phyloP scores from a whole-genome alignment of 164 flowering plant genomes.

The Buxus sempervirens region DNA sequence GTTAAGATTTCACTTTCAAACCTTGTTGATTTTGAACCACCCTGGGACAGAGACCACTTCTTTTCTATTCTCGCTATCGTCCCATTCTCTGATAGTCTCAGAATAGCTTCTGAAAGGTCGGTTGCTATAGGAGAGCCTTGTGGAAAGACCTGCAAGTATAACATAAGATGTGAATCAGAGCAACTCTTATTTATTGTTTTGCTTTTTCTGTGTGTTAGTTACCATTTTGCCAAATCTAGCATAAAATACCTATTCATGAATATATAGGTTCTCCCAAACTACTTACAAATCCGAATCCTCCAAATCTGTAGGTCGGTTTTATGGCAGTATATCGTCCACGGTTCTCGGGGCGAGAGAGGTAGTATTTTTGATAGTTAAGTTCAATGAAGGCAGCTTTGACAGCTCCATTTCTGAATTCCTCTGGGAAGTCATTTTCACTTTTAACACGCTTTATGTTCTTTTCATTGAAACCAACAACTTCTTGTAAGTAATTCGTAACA shows the following conservation, averaged over 20 bases:
- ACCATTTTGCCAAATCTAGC: no score
- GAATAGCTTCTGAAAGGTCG: constrained; percentile 27
- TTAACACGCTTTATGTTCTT: constrained; percentile 6
- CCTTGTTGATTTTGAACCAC: neutral
- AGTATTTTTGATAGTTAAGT: constrained; percentile 10
- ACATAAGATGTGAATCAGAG: neutral
- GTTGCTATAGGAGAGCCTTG: constrained; percentile 25
- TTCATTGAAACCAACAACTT: constrained; percentile 10
- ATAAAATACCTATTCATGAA: neutral
- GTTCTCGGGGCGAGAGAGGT: constrained; percentile 14
- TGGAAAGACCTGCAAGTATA: constrained; percentile 23
- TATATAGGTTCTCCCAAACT: neutral
- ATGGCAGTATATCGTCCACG: constrained; percentile 1
- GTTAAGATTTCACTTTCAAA: constrained; percentile 7
- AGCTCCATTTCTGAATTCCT: neutral
- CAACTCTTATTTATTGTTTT: neutral
- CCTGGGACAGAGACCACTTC: neutral
- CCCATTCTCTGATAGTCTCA: constrained; percentile 22
- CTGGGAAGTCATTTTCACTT: constrained; percentile 2
- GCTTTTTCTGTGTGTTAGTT: no score
- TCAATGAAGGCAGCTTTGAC: constrained; percentile 19
- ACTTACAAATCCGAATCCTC: constrained; percentile 21
- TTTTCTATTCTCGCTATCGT: constrained; percentile 9
- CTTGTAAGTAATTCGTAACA: constrained; percentile 6
- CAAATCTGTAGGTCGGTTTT: constrained; percentile 8